Evolutionary conservation across 139 green algal species (phyloP), one percentile per base, ranked within the genome.

Genomic region (Zygnema circumcarinatum): DNA sequence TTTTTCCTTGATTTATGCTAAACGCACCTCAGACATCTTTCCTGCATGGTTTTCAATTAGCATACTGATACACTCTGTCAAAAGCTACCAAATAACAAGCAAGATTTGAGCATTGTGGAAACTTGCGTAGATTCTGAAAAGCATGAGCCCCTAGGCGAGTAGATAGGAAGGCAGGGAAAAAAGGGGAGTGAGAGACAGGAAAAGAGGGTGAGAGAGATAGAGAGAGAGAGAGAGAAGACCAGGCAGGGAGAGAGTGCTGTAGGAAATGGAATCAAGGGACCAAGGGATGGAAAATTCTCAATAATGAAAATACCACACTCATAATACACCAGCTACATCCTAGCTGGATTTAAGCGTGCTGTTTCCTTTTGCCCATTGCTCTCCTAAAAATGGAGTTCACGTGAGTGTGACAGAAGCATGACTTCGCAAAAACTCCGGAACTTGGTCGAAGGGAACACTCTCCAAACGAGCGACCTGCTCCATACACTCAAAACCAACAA

Each of bases 381-480:
- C n/a, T n/a, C n/a, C n/a, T n/a, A n/a, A n/a, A n/a, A n/a, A n/a
- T n/a, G n/a, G n/a, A n/a, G n/a, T 11, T 87, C 2, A 81, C n/a
- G 84, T 89, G 39, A 78, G 83, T 35, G 75, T 89, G 36, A 89
- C 31, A 2, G 83, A 31, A 0, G 85, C 85, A 31, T 90, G 78
- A 36, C 25, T 40, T 42, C 85, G 67, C 16, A 90, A 40, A 73
- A 90, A 90, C 22, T 67, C 54, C 11, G 31, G 35, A 22, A 88
- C 85, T 54, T 87, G 38, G 0, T 90, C 85, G 78, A 90, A 90
- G 11, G 78, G 21, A n/a, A 90, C 84, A 29, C 31, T 69, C 79
- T 90, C 85, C 33, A 88, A 7, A 62, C 85, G 40, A 25, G 79
- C 83, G 76, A 90, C 39, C 83, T 88, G 69, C 20, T 25, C 53